phyloP scores from a whole-genome alignment of 1,284 basidiomycete species.

The Bjerkandera adusta region DNA sequence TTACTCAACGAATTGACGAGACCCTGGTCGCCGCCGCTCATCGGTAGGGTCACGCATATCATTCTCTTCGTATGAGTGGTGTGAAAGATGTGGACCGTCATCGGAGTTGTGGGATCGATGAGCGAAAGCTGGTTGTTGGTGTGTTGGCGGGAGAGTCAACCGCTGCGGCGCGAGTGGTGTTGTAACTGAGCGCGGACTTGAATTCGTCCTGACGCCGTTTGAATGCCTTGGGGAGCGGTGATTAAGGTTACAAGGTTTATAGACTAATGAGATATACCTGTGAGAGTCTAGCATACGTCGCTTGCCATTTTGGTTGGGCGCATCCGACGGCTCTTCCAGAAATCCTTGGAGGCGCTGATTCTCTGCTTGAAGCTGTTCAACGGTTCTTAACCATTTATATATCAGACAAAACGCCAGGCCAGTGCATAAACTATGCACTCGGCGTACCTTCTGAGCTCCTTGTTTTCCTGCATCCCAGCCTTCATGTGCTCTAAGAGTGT shows the following conservation, averaged over 20 bases:
- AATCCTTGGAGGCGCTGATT: conserved; percentile 43
- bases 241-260: neutral
- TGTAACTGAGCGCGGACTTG: conserved; percentile 53
- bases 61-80: neutral
- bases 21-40: conserved; percentile 38
- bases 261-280: conserved; percentile 35
- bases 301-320: conserved; percentile 58
- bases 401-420: conserved; percentile 4
- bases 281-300: conserved; percentile 47
- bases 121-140: conserved; percentile 44
- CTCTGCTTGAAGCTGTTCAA: conserved; percentile 49
- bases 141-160: conserved; percentile 56
- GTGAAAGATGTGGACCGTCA: conserved; percentile 23
- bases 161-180: conserved; percentile 54
- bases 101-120: conserved; percentile 27
- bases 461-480: conserved; percentile 39
- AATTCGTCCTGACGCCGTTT: conserved; percentile 39
- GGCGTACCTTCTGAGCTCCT: conserved; percentile 52
- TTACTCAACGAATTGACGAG: conserved; percentile 48
- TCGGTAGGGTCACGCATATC: neutral
- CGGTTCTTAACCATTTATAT: conserved; percentile 35
- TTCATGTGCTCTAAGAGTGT: conserved; percentile 45
- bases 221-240: conserved; percentile 15
- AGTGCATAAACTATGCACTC: neutral
- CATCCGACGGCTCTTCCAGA: conserved; percentile 33